These are phyloP conservation scores for Colletotrichum plurivorum DNA, from an alignment of 2,329 filamentous ascomycete genomes.

Conservation along the genomic window DNA sequence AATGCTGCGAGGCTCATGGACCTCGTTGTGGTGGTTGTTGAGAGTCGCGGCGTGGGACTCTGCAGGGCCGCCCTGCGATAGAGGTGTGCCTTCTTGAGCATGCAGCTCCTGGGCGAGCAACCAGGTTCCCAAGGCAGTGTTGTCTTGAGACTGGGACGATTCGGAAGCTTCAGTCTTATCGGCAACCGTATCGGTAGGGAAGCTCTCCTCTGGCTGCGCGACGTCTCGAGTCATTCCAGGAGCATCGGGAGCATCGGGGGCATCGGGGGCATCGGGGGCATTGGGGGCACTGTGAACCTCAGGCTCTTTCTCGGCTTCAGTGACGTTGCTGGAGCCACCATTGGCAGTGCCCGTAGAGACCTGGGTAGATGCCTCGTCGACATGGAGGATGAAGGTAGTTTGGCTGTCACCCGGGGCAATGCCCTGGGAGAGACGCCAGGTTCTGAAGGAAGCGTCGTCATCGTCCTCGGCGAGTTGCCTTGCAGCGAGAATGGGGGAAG, in stretches of 20 bases:
- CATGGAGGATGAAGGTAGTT: background rate
- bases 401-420: conserved; percentile 20
- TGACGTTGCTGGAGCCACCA: background rate
- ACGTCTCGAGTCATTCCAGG: background rate
- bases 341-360: background rate
- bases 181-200: background rate
- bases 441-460: conserved; percentile 41
- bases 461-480: conserved; percentile 4
- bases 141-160: conserved; percentile 27
- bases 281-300: background rate
- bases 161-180: conserved; percentile 10
- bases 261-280: background rate
- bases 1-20: background rate
- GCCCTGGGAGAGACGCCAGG: conserved; percentile 41
- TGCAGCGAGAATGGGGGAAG: conserved; percentile 32
- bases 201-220: background rate
- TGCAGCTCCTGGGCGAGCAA: conserved; percentile 30
- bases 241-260: too few relatives aligned
- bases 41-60: background rate
- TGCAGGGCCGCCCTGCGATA: background rate
- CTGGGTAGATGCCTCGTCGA: background rate
- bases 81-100: conserved; percentile 2
- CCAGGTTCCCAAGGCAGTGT: conserved; percentile 28
- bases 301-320: background rate
- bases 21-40: background rate